Conservation (phyloP, 1,284 basidiomycete species). For the Cryptococcus sp. region DNA sequence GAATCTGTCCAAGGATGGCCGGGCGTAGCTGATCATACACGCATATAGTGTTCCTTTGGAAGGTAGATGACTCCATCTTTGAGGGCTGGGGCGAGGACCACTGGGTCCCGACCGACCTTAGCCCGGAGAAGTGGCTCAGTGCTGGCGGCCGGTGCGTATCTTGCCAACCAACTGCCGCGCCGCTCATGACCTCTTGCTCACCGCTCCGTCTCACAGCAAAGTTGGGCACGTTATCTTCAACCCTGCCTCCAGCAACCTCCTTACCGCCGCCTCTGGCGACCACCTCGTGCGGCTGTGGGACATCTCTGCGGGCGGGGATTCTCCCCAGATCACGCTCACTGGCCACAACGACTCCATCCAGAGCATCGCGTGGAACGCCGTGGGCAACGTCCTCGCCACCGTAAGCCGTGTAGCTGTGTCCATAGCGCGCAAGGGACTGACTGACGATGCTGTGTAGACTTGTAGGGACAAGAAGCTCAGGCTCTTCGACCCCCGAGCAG, state of each 20-base stretch:
- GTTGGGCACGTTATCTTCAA: conserved; percentile 94
- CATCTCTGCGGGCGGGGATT: conserved; percentile 63
- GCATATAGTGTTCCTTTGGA: conserved; percentile 74
- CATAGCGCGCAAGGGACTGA: not conserved
- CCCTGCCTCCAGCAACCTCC: conserved; percentile 80
- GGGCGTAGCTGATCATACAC: not conserved
- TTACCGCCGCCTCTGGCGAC: conserved; percentile 85
- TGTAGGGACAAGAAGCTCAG: conserved; percentile 90
- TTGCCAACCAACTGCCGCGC: too few relatives aligned
- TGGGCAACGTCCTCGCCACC: conserved; percentile 66
- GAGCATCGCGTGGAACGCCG: conserved; percentile 76
- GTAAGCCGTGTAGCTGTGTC: conserved; percentile 24
- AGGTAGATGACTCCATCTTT: conserved; percentile 66
- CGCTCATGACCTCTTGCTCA: not conserved
- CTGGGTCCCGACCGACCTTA: conserved; percentile 78
- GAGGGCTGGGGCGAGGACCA: conserved; percentile 82
- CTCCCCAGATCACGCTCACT: conserved; percentile 59
- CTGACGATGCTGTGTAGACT: conserved; percentile 55
- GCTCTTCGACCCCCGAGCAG: conserved; percentile 80
- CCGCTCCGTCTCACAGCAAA: conserved; percentile 63
- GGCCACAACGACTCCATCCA: conserved; percentile 89
- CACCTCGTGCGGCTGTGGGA: conserved; percentile 91
- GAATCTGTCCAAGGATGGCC: not conserved
- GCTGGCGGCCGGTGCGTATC: conserved; percentile 49
- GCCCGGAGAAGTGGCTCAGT: conserved; percentile 58